Evolutionary conservation across 1,284 basidiomycete genomes (phyloP).

Genomic region (Porodaedalea pini): DNA sequence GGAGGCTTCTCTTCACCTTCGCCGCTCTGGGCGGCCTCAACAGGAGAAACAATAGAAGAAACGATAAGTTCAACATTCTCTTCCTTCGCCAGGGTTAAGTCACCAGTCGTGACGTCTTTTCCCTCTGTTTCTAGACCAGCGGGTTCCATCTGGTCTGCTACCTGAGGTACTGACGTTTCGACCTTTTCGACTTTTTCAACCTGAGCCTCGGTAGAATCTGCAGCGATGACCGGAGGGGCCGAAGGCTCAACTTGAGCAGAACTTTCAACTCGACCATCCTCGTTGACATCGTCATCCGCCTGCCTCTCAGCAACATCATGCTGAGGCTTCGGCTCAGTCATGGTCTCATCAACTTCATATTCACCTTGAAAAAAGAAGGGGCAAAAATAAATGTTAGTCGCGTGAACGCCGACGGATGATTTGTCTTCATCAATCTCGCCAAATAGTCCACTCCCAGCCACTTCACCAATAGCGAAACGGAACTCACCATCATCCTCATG

Average conservation of each 20-base stretch:
- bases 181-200: background rate
- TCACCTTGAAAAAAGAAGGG: conserved; percentile 40
- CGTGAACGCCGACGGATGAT: conserved; percentile 37
- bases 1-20: conserved; percentile 15
- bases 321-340: conserved; percentile 18
- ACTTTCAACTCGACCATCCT: conserved; percentile 18
- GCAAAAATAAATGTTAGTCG: conserved; percentile 46
- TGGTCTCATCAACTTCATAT: conserved; percentile 35
- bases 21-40: conserved; percentile 18
- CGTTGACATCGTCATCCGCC: conserved; percentile 16
- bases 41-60: conserved; percentile 7
- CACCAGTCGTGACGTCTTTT: background rate
- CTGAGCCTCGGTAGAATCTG: background rate
- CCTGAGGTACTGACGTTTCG: background rate
- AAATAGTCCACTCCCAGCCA: conserved; percentile 30
- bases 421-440: conserved; percentile 24
- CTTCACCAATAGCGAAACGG: conserved; percentile 33
- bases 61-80: conserved; percentile 4
- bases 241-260: conserved; percentile 9
- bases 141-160: background rate
- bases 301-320: conserved; percentile 19
- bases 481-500: conserved; percentile 43
- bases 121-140: background rate
- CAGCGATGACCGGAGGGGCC: background rate
- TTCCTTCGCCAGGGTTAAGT: background rate